Base-by-base conservation (phyloP, 2,329 filamentous ascomycete species). In the Botrytis cinerea region DNA sequence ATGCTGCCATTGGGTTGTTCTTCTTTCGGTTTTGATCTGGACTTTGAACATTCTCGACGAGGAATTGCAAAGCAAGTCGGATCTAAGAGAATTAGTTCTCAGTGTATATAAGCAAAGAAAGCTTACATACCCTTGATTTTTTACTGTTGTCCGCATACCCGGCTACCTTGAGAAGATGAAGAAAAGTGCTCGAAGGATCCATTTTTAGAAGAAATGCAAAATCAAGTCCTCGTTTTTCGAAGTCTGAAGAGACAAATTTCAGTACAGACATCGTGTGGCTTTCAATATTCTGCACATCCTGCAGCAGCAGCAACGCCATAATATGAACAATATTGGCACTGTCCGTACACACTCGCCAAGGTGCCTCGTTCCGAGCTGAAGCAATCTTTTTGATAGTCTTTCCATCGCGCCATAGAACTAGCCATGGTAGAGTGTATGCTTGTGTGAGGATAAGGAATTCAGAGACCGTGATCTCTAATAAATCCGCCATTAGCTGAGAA, bases 381-480 rank as follows among this genome's bases (percentile, higher is more conserved):
- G 94, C 93, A 77, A 99, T 93, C 75, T 91, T 91, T 78, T 91
- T 88, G 59, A 99, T 91, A 25, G 97, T 87, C 73, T 97, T 93
- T 73, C 87, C 87, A 78, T 92, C 92, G 79, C 91, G 92, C 60
- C 89, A 91, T 57, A 97, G 84, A 4, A 99, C 93, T 28, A 99
- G 86, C 83, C 93, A 94, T 1, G 97, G 96, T 14, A 99, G 82
- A 12, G 95, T 95, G 78, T 96, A 89, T 22, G 89, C 87, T 81
- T 98, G 94, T 14, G 95, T 93, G 28, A 91, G 83, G 22, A 92
- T 83, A 16, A 98, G 85, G 62, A 98, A 90, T 70, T 93, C 90
- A 61, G 90, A 86, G 14, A 97, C 87, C 57, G 89, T 91, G 79
- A 94, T 91, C 70, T 91, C 90, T 54, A 98, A 86, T 45, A 98